Base-by-base conservation (phyloP, 768 basidiomycete genomes). In the Lanmaoa pseudosensibilis region DNA sequence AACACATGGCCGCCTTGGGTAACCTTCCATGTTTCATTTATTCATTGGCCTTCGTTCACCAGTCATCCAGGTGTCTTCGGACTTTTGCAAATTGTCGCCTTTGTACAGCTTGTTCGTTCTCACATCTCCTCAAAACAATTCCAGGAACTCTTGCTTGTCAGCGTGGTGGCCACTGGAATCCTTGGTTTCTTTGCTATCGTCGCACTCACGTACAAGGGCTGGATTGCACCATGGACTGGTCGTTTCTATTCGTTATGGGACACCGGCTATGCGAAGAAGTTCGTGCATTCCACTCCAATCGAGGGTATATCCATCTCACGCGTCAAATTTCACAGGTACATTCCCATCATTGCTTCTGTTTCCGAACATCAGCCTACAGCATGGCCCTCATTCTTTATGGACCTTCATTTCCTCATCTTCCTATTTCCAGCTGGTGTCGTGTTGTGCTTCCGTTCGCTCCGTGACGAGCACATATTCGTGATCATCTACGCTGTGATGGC, bases 311-410 rank as follows among this genome's bases (percentile, higher is more conserved):
- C 23, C 33, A 30, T 21, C 47, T 60, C 54, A 56, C 39, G 46
- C 34, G 16, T 49, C 37, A n/a, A 54, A 25, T 13, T 0, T 50
- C 48, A 46, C 66, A 92, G 91, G 67, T 89, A 94, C 69, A 93
- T 97, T 65, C 95, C 95, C 27, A 98, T 98, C 75, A 98, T 99
- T 64, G 97, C 97, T 11, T 98, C 95, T 18, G 97, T 99, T 37
- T 97, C 94, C 19, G 97, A 98, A 76, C 97, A 99, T 76, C 97
- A 99, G 71, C 97, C 97, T 18, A 98, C 97, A 6, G 97, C 97
- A 37, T 99, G 97, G 97, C 96, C 97, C 11, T 90, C 97, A 2
- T 98, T 98, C 83, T 98, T 96, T 80, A 98, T 98, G 89, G 97
- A 99, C 71, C 87, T 99, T 53, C 91, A 97, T 66, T 89, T 98